A percentile compares a stretch with the other conserved stretches of the same genome.
phyloP scores from a whole-genome alignment of 2,329 filamentous ascomycete genomes.

The Colletotrichum abscissum region DNA sequence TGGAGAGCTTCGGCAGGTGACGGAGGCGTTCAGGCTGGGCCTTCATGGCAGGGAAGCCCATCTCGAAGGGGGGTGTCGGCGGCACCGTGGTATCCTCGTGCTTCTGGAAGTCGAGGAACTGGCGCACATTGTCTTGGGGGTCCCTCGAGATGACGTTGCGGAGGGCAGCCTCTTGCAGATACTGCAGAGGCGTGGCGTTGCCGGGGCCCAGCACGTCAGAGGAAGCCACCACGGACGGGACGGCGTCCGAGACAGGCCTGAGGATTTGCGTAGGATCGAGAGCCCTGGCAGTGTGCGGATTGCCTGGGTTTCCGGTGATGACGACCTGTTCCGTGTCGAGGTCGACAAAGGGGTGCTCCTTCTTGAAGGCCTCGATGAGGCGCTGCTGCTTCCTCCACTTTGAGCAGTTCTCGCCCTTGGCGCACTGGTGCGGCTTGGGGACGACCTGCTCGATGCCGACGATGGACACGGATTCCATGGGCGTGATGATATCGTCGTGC shows the following conservation, averaged over 20 bases:
- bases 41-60: conserved; percentile 58
- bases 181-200: conserved; percentile 69
- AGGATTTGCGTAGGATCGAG: conserved; percentile 66
- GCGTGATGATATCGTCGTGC: conserved; percentile 76
- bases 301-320: conserved; percentile 82
- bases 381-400: conserved; percentile 86
- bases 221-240: conserved; percentile 88
- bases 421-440: conserved; percentile 85
- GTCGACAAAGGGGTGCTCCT: conserved; percentile 77
- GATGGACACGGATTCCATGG: conserved; percentile 87
- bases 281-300: conserved; percentile 72
- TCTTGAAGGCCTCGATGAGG: conserved; percentile 78
- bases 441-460: conserved; percentile 92
- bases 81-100: conserved; percentile 68
- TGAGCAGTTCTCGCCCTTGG: conserved; percentile 86
- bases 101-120: conserved; percentile 90
- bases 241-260: conserved; percentile 78
- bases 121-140: conserved; percentile 91
- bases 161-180: conserved; percentile 80
- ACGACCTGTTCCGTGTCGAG: conserved; percentile 76
- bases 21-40: conserved; percentile 67
- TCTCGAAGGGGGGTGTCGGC: conserved; percentile 76
- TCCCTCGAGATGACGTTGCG: conserved; percentile 78
- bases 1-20: conserved; percentile 71
- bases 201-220: conserved; percentile 88